Conservation (phyloP, 495 filamentous ascomycete genomes). For the Acidiella bohemica region DNA sequence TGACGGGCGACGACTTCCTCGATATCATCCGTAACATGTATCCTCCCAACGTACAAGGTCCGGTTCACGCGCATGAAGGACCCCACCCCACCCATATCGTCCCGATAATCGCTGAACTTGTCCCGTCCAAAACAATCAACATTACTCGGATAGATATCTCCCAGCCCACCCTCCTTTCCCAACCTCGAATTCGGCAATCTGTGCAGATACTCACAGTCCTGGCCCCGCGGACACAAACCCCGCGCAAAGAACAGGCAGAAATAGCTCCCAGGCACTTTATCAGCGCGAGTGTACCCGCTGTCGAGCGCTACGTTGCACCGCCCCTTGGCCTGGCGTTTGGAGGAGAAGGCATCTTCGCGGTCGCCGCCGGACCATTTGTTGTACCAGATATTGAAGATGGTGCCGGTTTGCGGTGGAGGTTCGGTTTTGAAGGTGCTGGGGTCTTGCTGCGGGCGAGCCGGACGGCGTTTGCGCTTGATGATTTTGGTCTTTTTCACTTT, state of each 20-base stretch:
- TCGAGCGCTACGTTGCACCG: constrained; percentile 75
- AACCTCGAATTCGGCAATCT: constrained; percentile 45
- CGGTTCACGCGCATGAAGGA: constrained; percentile 82
- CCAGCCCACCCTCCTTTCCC: constrained; percentile 33
- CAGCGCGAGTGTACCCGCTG: constrained; percentile 77
- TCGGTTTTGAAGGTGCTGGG: constrained; percentile 66
- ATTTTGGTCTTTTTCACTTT: constrained; percentile 53
- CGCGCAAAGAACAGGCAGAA: constrained; percentile 89
- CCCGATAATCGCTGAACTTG: constrained; percentile 74
- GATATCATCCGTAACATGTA: constrained; percentile 94
- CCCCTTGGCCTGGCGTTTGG: constrained; percentile 55
- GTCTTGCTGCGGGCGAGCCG: constrained; percentile 66
- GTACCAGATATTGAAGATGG: constrained; percentile 90
- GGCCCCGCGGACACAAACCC: constrained; percentile 69
- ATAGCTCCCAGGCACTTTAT: constrained; percentile 63
- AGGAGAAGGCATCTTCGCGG: constrained; percentile 77
- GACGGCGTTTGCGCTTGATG: constrained; percentile 53
- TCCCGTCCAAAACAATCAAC: constrained; percentile 89
- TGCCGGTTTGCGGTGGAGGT: constrained; percentile 78
- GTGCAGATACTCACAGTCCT: constrained; percentile 91
- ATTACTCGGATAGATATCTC: constrained; percentile 78
- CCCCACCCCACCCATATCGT: constrained; percentile 94
- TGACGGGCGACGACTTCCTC: constrained; percentile 91
- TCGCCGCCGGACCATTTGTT: constrained; percentile 94
- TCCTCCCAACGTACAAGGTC: constrained; percentile 82